These are phyloP conservation scores for Dictyostelium purpureum DNA, from an alignment of 78 protist genomes.

Conservation along the genomic window DNA sequence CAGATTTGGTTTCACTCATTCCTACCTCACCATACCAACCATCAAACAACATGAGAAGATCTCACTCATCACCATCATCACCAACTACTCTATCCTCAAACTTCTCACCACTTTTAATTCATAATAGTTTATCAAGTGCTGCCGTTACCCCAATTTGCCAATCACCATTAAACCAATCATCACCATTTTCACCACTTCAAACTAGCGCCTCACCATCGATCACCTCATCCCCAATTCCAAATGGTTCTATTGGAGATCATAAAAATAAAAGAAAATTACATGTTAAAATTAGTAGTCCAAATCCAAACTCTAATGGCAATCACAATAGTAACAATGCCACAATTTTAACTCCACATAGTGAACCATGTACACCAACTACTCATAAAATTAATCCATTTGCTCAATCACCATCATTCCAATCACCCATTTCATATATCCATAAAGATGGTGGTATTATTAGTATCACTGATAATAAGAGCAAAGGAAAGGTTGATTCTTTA, in stretches of 20 bases:
- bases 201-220: background rate
- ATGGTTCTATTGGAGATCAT: background rate
- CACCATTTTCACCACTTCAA: too few relatives aligned
- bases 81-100: background rate
- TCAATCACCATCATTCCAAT: conserved; percentile 19
- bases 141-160: background rate
- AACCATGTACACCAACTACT: conserved; percentile 39
- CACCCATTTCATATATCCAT: background rate
- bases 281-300: background rate
- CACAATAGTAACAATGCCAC: background rate
- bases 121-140: background rate
- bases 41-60: background rate
- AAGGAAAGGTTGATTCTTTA: conserved; percentile 17
- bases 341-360: background rate
- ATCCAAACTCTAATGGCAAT: background rate
- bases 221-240: background rate
- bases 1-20: conserved; percentile 5
- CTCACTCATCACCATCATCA: conserved; percentile 24
- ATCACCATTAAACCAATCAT: conserved; percentile 14
- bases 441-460: background rate
- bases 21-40: background rate
- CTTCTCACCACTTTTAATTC: conserved; percentile 16
- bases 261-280: conserved; percentile 14
- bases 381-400: background rate
- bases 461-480: conserved; percentile 1